Percentiles rank a stretch among this genome's conserved stretches.
Evolutionary conservation across 2,329 filamentous ascomycete species (phyloP).

Genomic region (Tolypocladium album): DNA sequence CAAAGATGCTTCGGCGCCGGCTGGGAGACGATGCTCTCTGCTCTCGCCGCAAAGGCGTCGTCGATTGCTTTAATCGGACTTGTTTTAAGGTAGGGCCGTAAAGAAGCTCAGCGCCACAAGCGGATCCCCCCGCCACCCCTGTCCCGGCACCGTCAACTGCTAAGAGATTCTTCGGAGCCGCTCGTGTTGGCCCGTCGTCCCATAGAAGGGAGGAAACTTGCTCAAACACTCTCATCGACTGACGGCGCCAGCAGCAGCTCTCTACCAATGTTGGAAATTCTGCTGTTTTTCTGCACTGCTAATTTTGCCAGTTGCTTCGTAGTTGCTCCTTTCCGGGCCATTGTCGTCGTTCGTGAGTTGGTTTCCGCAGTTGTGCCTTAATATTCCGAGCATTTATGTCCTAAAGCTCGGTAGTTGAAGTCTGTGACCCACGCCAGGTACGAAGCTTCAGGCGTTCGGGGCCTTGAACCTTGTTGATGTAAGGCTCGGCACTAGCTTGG

Average conservation of each 20-base stretch:
- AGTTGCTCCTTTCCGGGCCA: neutral
- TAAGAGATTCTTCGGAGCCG: neutral
- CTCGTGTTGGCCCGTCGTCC: neutral
- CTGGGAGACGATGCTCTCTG: neutral
- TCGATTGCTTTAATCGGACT: too few relatives aligned
- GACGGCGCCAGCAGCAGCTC: neutral
- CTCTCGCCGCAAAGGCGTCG: neutral
- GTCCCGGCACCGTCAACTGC: neutral
- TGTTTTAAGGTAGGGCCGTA: neutral
- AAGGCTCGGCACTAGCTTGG: neutral
- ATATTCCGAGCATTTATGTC: neutral
- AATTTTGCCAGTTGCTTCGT: neutral
- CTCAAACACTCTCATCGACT: slow-evolving; percentile 7
- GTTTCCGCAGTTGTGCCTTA: neutral
- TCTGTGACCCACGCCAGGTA: neutral
- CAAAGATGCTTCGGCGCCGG: neutral
- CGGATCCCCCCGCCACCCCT: neutral
- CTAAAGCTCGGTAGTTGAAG: neutral
- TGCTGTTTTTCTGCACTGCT: neutral
- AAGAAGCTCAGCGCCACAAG: neutral
- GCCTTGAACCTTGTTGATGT: neutral
- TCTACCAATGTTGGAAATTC: neutral
- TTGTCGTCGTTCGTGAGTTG: neutral
- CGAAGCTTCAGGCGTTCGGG: neutral
- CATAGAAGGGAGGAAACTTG: slow-evolving; percentile 3